Evolutionary conservation across 306 rosid genomes (phyloP), one percentile per base, ranked within the genome.

Genomic region (Quillaja saponaria): DNA sequence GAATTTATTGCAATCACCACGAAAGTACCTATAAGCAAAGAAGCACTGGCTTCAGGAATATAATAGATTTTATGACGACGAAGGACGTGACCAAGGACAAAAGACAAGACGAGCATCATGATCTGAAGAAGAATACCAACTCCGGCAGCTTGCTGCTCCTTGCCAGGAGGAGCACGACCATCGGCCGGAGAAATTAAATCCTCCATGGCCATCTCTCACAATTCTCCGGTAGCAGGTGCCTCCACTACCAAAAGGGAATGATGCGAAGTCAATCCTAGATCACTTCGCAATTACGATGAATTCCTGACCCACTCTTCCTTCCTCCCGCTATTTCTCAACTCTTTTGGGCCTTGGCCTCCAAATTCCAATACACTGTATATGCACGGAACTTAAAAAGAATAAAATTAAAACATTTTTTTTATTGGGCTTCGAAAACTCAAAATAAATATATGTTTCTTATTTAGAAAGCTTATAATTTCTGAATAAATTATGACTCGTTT

Each of bases 81-180:
- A 39, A 92, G 99, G 49, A 92, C 95, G 55, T 92, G 99, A 25
- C 99, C 99, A 12, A 92, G 90, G 59, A 92, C 97, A 82, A 92
- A 92, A 41, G 99, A 89, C 57, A 92, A 63, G 15, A 92, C 99
- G 19, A 92, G 78, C 99, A 92, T 92, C 99, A 92, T 92, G 87
- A 92, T 92, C 91, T 92, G 99, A 19, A 92, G 96, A 55, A 92
- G 99, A 59, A 92, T 89, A 71, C 99, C 99, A 33, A 92, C 94
- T 28, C 99, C 99, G 68, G 99, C 99, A 20, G 99, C 99, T 71
- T 92, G 99, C 66, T 92, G 99, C 37, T 89, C 99, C 81, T 89
- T 85, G 38, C 94, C 96, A 49, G 97, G 89, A 37, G 84, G 58
- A 31, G 56, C 76, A 4, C 68, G 79, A 18, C 71, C 56, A 49